These are phyloP conservation scores for Starmera dryadoides DNA, from an alignment of 805 yeast genomes.

Conservation along the genomic window DNA sequence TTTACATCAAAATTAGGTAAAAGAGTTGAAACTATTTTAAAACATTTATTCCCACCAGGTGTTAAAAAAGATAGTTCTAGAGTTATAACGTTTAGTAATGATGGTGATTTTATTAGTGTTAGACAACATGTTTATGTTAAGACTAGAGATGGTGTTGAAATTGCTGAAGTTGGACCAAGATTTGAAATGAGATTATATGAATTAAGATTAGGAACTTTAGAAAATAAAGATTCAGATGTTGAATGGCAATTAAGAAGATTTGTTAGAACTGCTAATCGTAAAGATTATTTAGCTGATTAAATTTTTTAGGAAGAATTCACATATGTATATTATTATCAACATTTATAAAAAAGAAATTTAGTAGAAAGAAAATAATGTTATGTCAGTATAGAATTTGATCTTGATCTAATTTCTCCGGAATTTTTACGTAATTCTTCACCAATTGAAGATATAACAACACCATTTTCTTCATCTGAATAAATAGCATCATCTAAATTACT, in stretches of 20 bases:
- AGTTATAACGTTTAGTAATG: conserved; percentile 87
- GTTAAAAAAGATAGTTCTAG: conserved; percentile 83
- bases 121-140: conserved; percentile 92
- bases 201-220: conserved; percentile 81
- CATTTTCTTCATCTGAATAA: conserved; percentile 11
- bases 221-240: conserved; percentile 94
- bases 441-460: conserved; percentile 24
- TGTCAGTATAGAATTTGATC: conserved; percentile 3
- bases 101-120: conserved; percentile 87
- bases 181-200: conserved; percentile 95
- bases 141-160: conserved; percentile 81
- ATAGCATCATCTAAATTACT: conserved; percentile 10
- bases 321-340: no score
- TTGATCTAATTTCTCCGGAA: conserved; percentile 19
- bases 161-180: conserved; percentile 97
- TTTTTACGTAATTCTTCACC: conserved; percentile 26
- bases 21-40: conserved; percentile 71
- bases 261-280: conserved; percentile 91
- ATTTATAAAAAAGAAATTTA: no score
- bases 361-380: no score
- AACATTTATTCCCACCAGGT: conserved; percentile 96
- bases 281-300: conserved; percentile 57
- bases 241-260: conserved; percentile 95
- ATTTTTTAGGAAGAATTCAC: not conserved
- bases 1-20: conserved; percentile 76